Evolutionary conservation across 1,139 yeast species (phyloP), one percentile per base, ranked within the genome.

Genomic region (Cylindricascospora bacillispora): DNA sequence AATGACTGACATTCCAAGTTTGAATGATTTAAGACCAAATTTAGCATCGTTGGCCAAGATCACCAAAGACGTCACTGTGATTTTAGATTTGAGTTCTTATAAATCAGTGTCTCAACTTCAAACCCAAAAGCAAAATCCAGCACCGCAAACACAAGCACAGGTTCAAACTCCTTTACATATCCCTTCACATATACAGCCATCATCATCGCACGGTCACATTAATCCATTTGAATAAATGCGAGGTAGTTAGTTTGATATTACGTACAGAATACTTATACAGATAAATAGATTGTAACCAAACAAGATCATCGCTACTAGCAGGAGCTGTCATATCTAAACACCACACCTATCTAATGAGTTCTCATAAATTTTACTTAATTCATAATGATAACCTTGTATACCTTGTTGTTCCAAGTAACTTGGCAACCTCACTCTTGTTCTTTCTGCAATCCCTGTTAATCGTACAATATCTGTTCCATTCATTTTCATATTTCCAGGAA

Each of bases 31-130:
- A 3, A 63, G 95, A 37, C 73, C 82, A 4, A 76, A 81, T 5
- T 67, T 86, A 59, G 82, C 94, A 1, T 70, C 74, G 20, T 60
- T 86, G 35, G 85, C 95, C 0, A 75, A 83, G 39, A 79, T 86
- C 4, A 82, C 95, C 2, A 86, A 86, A 47, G 97, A 86, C 45
- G 81, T 86, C 9, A 85, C 95, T 0, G 73, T 81, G 10, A 63
- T 81, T 42, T 57, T 85, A 27, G 95, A 85, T 47, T 61, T 65
- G 28, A 68, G 76, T 31, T 60, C 73, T 5, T 68, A 70, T 49
- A 65, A 66, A 33, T 55, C 46, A 25, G 59, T 46, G 11, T 27
- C 46, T 22, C 30, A 41, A 25, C 7, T 7, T 10, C 38, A 33
- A 24, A 17, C 24, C 13, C 35, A 29, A 21, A 27, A 26, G 16